A percentile compares a stretch with the other conserved stretches of the same genome.
These are phyloP conservation scores for Alternaria gansuensis DNA, from an alignment of 2,329 filamentous ascomycete species.

Conservation along the genomic window DNA sequence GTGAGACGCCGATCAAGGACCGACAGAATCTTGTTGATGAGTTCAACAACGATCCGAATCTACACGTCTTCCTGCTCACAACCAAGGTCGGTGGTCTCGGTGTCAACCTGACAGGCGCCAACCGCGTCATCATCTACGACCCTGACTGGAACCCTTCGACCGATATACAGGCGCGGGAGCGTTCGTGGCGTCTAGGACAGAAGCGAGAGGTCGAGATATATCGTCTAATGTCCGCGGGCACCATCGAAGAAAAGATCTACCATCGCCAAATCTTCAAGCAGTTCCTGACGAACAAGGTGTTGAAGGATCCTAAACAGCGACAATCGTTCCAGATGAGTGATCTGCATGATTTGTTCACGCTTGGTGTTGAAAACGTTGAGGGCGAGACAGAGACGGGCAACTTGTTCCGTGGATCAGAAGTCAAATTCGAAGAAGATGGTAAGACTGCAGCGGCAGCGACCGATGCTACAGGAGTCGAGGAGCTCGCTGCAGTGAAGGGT, in stretches of 20 bases:
- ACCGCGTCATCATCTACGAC: conserved; percentile 97
- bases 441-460: conserved; percentile 25
- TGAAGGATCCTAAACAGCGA: conserved; percentile 92
- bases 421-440: conserved; percentile 62
- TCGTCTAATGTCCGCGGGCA: conserved; percentile 95
- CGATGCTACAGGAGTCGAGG: conserved; percentile 38
- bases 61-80: conserved; percentile 91
- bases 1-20: conserved; percentile 84
- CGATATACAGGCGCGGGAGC: conserved; percentile 91
- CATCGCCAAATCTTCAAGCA: conserved; percentile 99
- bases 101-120: conserved; percentile 92
- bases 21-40: conserved; percentile 90
- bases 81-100: conserved; percentile 95
- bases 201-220: conserved; percentile 96
- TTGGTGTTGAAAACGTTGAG: conserved; percentile 70
- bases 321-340: conserved; percentile 91
- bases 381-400: conserved; percentile 82
- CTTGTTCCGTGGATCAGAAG: conserved; percentile 87
- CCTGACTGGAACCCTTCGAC: conserved; percentile 99
- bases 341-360: conserved; percentile 88
- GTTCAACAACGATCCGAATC: conserved; percentile 82
- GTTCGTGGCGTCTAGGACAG: conserved; percentile 94
- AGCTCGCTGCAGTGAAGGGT: conserved; percentile 52
- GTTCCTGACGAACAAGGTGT: conserved; percentile 93
- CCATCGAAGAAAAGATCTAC: conserved; percentile 99